Base-by-base conservation (phyloP, 306 rosid species). In the Dalbergia oliveri region DNA sequence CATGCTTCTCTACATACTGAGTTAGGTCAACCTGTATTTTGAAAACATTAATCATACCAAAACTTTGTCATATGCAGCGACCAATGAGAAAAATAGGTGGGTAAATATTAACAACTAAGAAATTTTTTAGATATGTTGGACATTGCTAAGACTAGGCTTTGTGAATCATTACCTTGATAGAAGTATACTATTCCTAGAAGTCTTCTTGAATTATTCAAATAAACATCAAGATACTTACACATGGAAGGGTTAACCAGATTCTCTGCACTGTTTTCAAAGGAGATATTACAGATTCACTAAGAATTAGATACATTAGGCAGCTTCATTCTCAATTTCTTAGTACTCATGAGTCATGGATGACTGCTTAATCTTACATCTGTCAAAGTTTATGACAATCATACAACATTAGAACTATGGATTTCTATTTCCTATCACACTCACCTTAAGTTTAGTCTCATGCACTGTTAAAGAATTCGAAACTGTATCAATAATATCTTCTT, bases 401-500 rank as follows among this genome's bases (percentile, higher is more conserved):
- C 50, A 4, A 31, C 44, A 50, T 51, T 33, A 57, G 33, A 67
- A 26, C 73, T 62, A 34, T 7, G 8, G 12, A 69, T 21, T 34
- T 23, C n/a, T 23, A 56, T 51, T 35, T 66, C 73, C 23, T 10
- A 6, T 37, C 19, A 56, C 69, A 75, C 67, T 74, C 73, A 89
- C 98, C 97, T 94, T 94, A 58, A 94, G 98, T 78, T 94, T 94
- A 33, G 97, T 91, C 82, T 94, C 98, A 62, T 94, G 92, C 63
- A 94, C 98, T 37, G 97, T 91, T 23, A 94, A 51, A 69, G 90
- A 79, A 76, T 94, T 89, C 0, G 92, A 86, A 80, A 66, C 81
- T 13, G 95, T 90, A 1, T 91, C 95, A 43, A 94, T 81, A 39
- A 94, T 94, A 83, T 94, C 98, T 84, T 88, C 97, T 89, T 94